phyloP scores from a whole-genome alignment of 768 basidiomycete species.

The Agaricus blazei region DNA sequence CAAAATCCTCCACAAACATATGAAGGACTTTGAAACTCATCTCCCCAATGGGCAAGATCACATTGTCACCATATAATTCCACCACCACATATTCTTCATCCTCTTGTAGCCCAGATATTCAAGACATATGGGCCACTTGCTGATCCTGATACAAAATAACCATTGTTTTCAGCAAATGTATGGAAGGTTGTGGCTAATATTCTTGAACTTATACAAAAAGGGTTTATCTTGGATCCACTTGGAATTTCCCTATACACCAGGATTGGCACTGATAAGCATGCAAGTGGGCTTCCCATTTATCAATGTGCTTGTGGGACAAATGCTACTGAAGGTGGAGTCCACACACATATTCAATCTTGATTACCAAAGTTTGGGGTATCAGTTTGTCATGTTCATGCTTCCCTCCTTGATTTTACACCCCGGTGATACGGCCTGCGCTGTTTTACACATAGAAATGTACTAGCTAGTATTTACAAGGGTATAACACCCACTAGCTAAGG shows the following conservation, averaged over 20 bases:
- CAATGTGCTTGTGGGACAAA: background rate
- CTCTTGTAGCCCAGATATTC: background rate
- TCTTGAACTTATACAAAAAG: background rate
- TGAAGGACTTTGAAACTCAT: background rate
- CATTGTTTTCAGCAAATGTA: background rate
- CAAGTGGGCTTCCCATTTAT: background rate
- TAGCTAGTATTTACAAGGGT: too few species aligned
- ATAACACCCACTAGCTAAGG: too few species aligned
- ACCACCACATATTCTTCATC: background rate
- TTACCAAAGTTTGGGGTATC: background rate
- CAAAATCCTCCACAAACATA: background rate
- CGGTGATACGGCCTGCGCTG: background rate
- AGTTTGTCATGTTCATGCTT: background rate
- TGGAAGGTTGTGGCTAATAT: background rate
- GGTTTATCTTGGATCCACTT: background rate
- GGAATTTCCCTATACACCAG: background rate
- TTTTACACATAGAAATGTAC: too few species aligned
- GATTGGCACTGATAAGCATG: background rate
- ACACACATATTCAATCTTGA: background rate
- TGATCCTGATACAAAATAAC: background rate
- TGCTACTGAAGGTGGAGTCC: background rate
- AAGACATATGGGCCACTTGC: background rate
- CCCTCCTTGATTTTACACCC: background rate
- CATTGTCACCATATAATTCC: background rate
- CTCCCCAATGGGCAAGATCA: conserved; percentile 12